A percentile compares a stretch with the other conserved stretches of the same genome.
Conservation (phyloP, 2,329 filamentous ascomycete genomes). For the Neoascochyta sp. region DNA sequence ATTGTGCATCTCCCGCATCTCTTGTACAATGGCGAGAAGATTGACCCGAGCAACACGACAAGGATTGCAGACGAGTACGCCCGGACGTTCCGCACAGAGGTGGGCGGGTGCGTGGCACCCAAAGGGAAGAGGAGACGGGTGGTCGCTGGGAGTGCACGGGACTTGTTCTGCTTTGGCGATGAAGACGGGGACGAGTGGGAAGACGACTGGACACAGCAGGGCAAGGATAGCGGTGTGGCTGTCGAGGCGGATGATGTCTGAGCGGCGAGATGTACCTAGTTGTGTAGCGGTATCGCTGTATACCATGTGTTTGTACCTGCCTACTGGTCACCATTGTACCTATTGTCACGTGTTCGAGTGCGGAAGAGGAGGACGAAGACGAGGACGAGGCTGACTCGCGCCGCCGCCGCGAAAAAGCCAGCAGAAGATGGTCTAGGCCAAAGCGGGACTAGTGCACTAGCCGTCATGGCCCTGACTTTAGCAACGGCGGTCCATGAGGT, state of each 20-base stretch:
- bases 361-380: too few relatives aligned
- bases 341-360: too few relatives aligned
- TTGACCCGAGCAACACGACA: constrained; percentile 42
- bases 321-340: too few relatives aligned
- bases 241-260: neutral
- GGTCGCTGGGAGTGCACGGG: constrained; percentile 46
- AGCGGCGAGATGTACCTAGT: too few relatives aligned
- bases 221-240: neutral
- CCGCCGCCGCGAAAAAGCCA: too few relatives aligned
- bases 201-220: constrained; percentile 24
- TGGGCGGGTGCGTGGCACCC: constrained; percentile 62
- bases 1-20: constrained; percentile 56
- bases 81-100: constrained; percentile 55
- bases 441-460: too few relatives aligned
- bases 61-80: constrained; percentile 52
- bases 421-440: too few relatives aligned
- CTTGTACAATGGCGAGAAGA: constrained; percentile 59
- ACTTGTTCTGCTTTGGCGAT: constrained; percentile 62
- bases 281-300: too few relatives aligned
- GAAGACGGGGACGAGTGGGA: constrained; percentile 32
- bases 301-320: too few relatives aligned
- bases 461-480: too few relatives aligned
- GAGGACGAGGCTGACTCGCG: too few relatives aligned
- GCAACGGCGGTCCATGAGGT: too few relatives aligned
- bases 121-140: constrained; percentile 32